Conservation (phyloP, 768 basidiomycete genomes). For the Termitomyces sp. region DNA sequence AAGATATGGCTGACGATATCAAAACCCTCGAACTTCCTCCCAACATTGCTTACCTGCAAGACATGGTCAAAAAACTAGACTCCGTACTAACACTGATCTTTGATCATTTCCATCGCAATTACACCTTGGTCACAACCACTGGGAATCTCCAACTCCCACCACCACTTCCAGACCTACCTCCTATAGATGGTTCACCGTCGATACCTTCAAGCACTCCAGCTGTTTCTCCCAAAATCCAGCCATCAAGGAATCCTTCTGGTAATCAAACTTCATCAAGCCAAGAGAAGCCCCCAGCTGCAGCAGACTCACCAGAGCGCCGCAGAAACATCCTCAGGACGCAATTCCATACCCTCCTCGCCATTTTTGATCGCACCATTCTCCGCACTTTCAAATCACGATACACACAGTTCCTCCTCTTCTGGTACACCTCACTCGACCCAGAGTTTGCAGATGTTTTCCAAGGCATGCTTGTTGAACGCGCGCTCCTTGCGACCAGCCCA, state of each 20-base stretch:
- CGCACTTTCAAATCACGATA: constrained; percentile 97
- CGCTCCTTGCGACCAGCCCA: constrained; percentile 49
- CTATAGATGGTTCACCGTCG: constrained; percentile 24
- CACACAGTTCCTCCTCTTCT: constrained; percentile 96
- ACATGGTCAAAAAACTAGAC: constrained; percentile 92
- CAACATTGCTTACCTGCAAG: constrained; percentile 68
- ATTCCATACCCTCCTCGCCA: constrained; percentile 85
- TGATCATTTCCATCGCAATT: constrained; percentile 70
- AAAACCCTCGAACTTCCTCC: constrained; percentile 42
- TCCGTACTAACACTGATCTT: constrained; percentile 83
- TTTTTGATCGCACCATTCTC: constrained; percentile 92
- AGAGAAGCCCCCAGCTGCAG: constrained; percentile 3
- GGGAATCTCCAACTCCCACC: constrained; percentile 24
- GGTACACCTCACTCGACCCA: constrained; percentile 87
- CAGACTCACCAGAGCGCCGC: constrained; percentile 16
- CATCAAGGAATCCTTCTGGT: constrained; percentile 10
- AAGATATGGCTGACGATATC: constrained; percentile 42
- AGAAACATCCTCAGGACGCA: constrained; percentile 52
- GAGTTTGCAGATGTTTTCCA: constrained; percentile 92
- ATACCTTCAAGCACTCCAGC: constrained; percentile 20
- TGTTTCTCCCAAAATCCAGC: constrained; percentile 17
- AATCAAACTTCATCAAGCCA: constrained; percentile 20
- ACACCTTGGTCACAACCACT: constrained; percentile 25
- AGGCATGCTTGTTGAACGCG: constrained; percentile 90
- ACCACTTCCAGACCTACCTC: constrained; percentile 35